Base-by-base conservation (phyloP, 2,329 filamentous ascomycete genomes). In the Aureobasidium sp. region DNA sequence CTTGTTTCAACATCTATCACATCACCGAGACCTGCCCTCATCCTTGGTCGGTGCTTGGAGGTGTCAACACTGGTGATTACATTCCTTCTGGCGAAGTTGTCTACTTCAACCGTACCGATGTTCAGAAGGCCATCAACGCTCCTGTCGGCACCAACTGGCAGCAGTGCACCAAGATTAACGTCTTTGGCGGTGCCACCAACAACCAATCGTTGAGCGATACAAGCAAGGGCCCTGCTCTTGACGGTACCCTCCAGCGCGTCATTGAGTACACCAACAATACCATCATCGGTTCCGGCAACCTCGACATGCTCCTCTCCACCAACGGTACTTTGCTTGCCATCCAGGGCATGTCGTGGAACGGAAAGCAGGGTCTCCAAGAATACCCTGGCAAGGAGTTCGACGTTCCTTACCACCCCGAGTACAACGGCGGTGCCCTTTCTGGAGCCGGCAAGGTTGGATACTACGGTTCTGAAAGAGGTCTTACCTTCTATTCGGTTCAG, bases 71-170 rank as follows among this genome's bases (percentile, higher is more conserved):
- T 2, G 66, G 63, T n/a, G 63, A 64, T 25, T 64, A 64, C 39
- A 34, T 64, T 31, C 59, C 63, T 9, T 27, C 36, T 5, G 55
- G 49, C 27, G 61, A 61, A 20, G 48, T 63, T 14, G 63, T 63
- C 51, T 74, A 74, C 65, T 74, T 74, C 68, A 74, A 75, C 65
- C 68, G 71, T 36, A 69, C 68, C 2, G 72, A 73, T 44, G 73
- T 75, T n/a, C 72, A 76, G 61, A 67, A 68, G 14, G 72, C 72
- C 15, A 72, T 76, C 66, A 71, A 76, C 65, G 73, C 71, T 3
- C 74, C 74, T 0, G 51, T 64, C 9, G 61, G 60, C 11, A 66
- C 66, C 15, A 62, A 69, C 51, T 74, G 68, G 57, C 57, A 60
- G 36, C 44, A 60, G 14, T 60, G 57, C 36, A 45, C 34, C 34